phyloP scores from a whole-genome alignment of 2,329 filamentous ascomycete genomes.

The Arthrobotrys pseudoclavata region DNA sequence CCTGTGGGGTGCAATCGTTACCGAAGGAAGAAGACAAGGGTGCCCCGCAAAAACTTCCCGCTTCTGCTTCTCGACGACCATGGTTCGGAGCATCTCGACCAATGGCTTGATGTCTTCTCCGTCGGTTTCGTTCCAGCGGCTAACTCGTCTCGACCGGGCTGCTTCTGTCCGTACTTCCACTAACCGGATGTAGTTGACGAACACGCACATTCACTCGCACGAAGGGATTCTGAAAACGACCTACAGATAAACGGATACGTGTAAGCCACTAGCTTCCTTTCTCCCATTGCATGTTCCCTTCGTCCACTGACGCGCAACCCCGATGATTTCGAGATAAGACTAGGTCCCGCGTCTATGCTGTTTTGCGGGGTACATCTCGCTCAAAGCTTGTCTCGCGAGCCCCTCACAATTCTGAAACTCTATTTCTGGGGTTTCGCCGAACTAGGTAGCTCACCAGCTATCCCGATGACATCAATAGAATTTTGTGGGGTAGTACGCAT shows the following conservation, averaged over 20 bases:
- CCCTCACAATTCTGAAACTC: slow-evolving; percentile 10
- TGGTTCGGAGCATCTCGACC: slow-evolving; percentile 11
- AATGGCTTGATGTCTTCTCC: background rate
- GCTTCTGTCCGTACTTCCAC: slow-evolving; percentile 6
- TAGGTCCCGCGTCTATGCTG: slow-evolving; percentile 11
- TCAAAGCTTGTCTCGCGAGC: slow-evolving; percentile 20
- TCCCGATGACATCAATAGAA: slow-evolving; percentile 22
- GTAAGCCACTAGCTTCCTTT: slow-evolving; percentile 43
- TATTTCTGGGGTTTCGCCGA: slow-evolving; percentile 44
- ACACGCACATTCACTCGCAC: slow-evolving; percentile 31
- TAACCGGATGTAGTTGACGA: slow-evolving; percentile 24
- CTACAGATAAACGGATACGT: slow-evolving; percentile 17
- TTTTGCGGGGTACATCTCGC: slow-evolving; percentile 27
- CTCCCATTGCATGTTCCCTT: slow-evolving; percentile 52
- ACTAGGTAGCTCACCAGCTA: background rate
- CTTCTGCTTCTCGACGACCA: slow-evolving; percentile 28
- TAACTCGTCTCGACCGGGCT: slow-evolving; percentile 39
- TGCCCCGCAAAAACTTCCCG: slow-evolving; percentile 30
- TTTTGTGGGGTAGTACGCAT: slow-evolving; percentile 12
- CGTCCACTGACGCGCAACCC: slow-evolving; percentile 49
- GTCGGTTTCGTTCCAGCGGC: slow-evolving; percentile 31
- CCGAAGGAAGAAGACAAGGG: slow-evolving; percentile 10
- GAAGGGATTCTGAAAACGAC: slow-evolving; percentile 40
- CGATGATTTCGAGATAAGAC: slow-evolving; percentile 18
- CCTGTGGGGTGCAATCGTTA: slow-evolving; percentile 18